These are phyloP conservation scores for Tuber borchii DNA, from an alignment of 495 filamentous ascomycete species.

Conservation along the genomic window DNA sequence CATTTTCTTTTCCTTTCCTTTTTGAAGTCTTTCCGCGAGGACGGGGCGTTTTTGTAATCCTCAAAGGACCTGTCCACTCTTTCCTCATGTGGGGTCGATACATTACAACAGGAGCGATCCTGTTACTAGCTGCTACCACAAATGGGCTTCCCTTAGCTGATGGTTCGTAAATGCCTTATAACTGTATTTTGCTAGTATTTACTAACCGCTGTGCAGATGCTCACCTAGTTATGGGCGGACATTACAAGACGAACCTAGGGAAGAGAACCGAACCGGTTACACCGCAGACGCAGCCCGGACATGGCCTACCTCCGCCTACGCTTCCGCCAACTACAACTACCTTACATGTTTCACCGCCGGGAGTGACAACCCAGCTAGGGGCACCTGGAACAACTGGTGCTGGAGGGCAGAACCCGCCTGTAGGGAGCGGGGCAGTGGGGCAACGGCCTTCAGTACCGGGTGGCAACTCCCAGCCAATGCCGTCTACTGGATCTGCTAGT, in stretches of 20 bases:
- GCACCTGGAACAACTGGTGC: neutral
- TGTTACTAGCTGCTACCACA: neutral
- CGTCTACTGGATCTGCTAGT: neutral
- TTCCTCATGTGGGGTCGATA: neutral
- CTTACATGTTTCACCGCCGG: neutral
- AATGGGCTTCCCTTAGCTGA: neutral
- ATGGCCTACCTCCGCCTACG: neutral
- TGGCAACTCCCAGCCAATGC: neutral
- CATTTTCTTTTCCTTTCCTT: neutral
- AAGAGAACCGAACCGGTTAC: neutral
- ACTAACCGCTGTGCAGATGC: neutral
- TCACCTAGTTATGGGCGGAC: neutral
- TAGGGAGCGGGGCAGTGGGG: neutral
- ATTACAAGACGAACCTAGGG: neutral
- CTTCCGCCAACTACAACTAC: neutral
- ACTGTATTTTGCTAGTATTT: neutral
- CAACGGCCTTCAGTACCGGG: neutral
- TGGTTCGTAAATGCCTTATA: neutral
- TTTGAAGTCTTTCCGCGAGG: neutral
- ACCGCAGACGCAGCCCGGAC: neutral
- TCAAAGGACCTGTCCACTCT: neutral
- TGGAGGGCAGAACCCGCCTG: neutral
- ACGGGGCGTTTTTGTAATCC: neutral
- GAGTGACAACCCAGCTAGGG: neutral
- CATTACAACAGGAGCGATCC: neutral